Percentiles rank a stretch among this genome's conserved stretches.
Conservation (phyloP, 768 basidiomycete genomes). For the Pisolithus microcarpus region DNA sequence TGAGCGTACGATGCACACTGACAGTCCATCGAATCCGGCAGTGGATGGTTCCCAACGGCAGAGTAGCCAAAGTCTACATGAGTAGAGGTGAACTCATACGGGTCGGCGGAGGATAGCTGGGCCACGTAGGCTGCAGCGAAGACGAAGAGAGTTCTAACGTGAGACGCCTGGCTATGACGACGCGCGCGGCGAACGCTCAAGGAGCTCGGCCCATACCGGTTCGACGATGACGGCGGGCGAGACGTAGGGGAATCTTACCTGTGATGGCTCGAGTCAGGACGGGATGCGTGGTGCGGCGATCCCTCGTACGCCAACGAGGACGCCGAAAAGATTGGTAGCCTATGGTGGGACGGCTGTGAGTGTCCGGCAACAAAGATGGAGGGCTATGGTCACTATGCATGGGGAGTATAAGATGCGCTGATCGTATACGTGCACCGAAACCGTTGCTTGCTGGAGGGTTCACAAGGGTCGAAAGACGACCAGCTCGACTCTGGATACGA, state of each 20-base stretch:
- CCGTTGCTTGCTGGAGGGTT: slow-evolving; percentile 52
- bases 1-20: slow-evolving; percentile 30
- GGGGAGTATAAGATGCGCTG: slow-evolving; percentile 63
- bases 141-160: slow-evolving; percentile 59
- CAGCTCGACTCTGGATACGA: slow-evolving; percentile 60
- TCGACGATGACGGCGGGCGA: slow-evolving; percentile 64
- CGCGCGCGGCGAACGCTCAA: slow-evolving; percentile 66
- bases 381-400: slow-evolving; percentile 64
- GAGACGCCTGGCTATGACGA: slow-evolving; percentile 71
- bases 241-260: slow-evolving; percentile 54
- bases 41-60: slow-evolving; percentile 42
- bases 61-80: slow-evolving; percentile 81
- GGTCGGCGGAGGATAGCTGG: slow-evolving; percentile 66
- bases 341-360: slow-evolving; percentile 66
- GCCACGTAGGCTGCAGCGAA: slow-evolving; percentile 77
- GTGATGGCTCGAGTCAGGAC: slow-evolving; percentile 69
- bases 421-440: slow-evolving; percentile 50
- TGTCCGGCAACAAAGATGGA: slow-evolving; percentile 68
- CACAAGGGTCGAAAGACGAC: slow-evolving; percentile 61
- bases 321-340: slow-evolving; percentile 80
- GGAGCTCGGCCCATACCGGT: slow-evolving; percentile 44
- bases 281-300: slow-evolving; percentile 36
- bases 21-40: slow-evolving; percentile 33
- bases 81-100: slow-evolving; percentile 54
- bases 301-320: slow-evolving; percentile 71